Evolutionary conservation across 2,329 filamentous ascomycete genomes (phyloP).

Genomic region (Trichoderma polysporum): DNA sequence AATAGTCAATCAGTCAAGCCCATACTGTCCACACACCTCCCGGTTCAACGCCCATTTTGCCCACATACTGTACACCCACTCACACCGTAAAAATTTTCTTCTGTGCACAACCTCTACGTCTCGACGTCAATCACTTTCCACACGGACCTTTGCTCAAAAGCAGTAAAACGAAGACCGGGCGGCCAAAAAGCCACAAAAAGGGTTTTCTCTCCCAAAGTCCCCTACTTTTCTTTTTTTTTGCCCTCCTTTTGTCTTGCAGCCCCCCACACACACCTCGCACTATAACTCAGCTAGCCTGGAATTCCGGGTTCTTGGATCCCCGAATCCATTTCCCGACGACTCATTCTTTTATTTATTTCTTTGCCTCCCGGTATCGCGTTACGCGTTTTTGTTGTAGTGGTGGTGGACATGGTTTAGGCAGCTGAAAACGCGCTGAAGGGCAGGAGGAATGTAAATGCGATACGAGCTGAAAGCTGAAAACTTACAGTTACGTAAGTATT

Average conservation of each 20-base stretch:
- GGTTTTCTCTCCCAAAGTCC: no score
- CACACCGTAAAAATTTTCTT: background rate
- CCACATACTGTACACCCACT: slow-evolving; percentile 13
- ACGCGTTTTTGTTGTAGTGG: background rate
- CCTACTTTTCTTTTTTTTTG: background rate
- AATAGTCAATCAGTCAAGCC: background rate
- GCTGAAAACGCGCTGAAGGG: background rate
- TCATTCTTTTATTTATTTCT: background rate
- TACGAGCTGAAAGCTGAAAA: slow-evolving; percentile 3
- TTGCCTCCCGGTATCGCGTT: background rate
- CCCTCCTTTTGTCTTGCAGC: background rate
- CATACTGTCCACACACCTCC: background rate
- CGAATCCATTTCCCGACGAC: background rate
- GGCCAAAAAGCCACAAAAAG: background rate
- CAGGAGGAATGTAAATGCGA: background rate
- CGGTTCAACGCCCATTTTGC: background rate
- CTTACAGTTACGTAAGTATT: no score
- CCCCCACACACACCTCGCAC: background rate
- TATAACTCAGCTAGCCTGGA: background rate
- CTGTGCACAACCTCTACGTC: background rate
- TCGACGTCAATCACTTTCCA: background rate
- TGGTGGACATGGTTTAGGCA: background rate
- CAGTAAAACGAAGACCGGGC: background rate
- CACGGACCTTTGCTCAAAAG: background rate
- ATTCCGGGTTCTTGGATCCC: background rate